Conservation (phyloP, 2,329 filamentous ascomycete species). For the Pseudocercospora cruenta region DNA sequence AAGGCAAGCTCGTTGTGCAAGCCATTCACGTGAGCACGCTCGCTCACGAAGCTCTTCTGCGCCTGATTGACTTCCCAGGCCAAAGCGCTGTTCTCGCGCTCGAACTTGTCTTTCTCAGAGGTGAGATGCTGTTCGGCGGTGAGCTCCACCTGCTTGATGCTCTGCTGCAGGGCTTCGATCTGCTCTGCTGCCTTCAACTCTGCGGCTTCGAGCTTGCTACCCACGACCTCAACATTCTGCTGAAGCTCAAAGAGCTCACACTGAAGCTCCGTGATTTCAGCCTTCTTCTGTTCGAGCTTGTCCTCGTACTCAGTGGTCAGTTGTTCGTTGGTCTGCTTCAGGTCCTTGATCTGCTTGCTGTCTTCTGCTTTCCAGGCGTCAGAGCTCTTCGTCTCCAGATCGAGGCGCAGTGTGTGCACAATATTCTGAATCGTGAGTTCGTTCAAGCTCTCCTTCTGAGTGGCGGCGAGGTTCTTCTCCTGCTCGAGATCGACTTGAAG, state of each 20-base stretch:
- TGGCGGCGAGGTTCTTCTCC: neutral
- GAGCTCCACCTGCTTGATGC: slow-evolving; percentile 57
- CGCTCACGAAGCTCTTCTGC: slow-evolving; percentile 2
- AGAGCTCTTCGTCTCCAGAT: neutral
- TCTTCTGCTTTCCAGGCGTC: neutral
- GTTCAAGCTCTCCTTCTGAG: neutral
- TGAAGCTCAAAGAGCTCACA: neutral
- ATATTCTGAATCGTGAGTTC: neutral
- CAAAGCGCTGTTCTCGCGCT: slow-evolving; percentile 1
- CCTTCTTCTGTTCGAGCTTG: neutral
- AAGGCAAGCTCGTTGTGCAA: neutral
- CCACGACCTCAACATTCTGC: neutral
- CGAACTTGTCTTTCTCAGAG: slow-evolving; percentile 1
- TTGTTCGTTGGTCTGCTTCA: neutral
- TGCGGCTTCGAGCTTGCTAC: neutral
- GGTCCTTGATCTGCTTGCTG: neutral
- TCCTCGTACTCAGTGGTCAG: neutral
- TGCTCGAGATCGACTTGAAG: neutral
- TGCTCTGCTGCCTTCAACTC: slow-evolving; percentile 60
- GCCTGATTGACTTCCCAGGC: slow-evolving; percentile 1
- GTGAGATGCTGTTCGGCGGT: neutral
- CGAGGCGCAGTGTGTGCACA: neutral
- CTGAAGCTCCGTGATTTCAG: neutral
- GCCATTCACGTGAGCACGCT: neutral
- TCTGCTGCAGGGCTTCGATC: slow-evolving; percentile 86